Base-by-base conservation (phyloP, 1,284 basidiomycete genomes). In the Rugosomyces carneus region DNA sequence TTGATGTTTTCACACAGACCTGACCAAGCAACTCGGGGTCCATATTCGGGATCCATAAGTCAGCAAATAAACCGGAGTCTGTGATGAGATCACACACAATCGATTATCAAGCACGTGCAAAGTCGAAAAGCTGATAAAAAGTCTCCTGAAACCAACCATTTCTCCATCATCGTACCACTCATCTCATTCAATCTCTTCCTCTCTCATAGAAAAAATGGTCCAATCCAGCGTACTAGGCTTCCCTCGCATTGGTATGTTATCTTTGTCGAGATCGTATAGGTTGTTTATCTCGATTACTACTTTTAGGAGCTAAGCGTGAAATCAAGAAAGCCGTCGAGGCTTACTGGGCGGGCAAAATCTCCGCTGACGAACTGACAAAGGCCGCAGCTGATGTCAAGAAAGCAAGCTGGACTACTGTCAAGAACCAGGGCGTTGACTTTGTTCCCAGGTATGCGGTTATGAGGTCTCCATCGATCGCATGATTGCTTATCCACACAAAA, bases 311-410 rank as follows among this genome's bases (percentile, higher is more conserved):
- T 50, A 88, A 93, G 75, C 90, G 94, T 76, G 93, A 98, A 75
- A 84, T 96, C 60, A 99, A 99, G 78, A 99, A 99, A 76, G 93
- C 94, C 58, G 89, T 95, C 60, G 94, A 97, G 72, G 84, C 89
- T 54, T 99, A 98, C 80, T 99, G 96, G 96, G 90, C 79, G 42
- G 91, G 88, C 69, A 99, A 98, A 73, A 76, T 85, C 65, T 79
- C 85, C 53, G 90, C 84, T 41, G 90, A 91, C 58, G 90, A 94
- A 58, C 87, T 99, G 59, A 86, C 85, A 62, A 89, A 91, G 69
- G 82, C 78, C 55, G 89, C 93, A 60, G 87, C 91, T 61, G 85
- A 91, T 53, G 85, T 94, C 66, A 89, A 89, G 68, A 91, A 93
- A 74, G 70, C 81, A 60, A 93, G 81, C 76, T 99, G 94, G 93